phyloP scores from a whole-genome alignment of 2,329 filamentous ascomycete species.

The Davidsoniella virescens region DNA sequence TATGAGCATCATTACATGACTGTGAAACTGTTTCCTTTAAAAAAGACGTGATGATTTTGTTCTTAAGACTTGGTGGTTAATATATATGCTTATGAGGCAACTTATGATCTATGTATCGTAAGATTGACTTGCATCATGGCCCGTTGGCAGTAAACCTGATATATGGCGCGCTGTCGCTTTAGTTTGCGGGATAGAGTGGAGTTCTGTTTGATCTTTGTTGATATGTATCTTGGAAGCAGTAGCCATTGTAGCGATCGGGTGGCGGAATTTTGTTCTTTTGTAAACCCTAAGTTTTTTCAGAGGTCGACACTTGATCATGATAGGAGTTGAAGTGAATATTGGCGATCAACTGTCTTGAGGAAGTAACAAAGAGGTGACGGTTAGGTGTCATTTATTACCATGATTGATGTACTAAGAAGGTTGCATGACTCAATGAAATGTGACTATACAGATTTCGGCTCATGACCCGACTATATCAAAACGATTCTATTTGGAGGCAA shows the following conservation, averaged over 20 bases:
- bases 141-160: slow-evolving; percentile 56
- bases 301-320: too few species aligned
- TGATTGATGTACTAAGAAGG: too few species aligned
- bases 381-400: too few species aligned
- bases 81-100: background rate
- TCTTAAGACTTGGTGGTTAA: background rate
- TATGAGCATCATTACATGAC: slow-evolving; percentile 41
- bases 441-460: too few species aligned
- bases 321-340: too few species aligned
- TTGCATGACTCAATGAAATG: too few species aligned
- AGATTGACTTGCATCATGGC: slow-evolving; percentile 38
- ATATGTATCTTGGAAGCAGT: slow-evolving; percentile 33
- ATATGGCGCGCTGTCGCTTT: slow-evolving; percentile 44
- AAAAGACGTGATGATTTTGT: slow-evolving; percentile 58
- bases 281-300: too few species aligned
- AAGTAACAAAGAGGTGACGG: too few species aligned
- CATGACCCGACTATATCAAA: too few species aligned
- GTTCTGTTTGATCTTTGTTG: slow-evolving; percentile 31
- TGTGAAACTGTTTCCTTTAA: slow-evolving; percentile 64
- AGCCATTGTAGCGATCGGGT: slow-evolving; percentile 23
- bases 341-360: too few species aligned
- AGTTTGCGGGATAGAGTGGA: slow-evolving; percentile 31
- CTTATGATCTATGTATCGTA: background rate
- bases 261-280: background rate
- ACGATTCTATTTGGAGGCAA: too few species aligned